Evolutionary conservation across 2,329 filamentous ascomycete species (phyloP).

Genomic region (Shiraia sp.): DNA sequence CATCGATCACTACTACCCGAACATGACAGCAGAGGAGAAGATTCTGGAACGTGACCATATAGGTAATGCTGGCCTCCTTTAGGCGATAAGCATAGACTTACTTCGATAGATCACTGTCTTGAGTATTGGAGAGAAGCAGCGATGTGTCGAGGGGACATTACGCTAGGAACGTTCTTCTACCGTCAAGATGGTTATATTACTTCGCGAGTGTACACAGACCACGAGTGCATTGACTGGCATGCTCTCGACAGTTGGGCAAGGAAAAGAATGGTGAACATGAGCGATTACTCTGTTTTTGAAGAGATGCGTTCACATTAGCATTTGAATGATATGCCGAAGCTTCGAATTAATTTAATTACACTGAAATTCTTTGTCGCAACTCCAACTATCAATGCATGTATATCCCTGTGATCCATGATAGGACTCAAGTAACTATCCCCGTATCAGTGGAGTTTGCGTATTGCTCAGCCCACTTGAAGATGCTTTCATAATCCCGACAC

Average conservation of each 20-base stretch:
- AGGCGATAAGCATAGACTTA: not conserved
- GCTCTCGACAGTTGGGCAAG: slow-evolving; percentile 2
- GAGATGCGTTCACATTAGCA: not conserved
- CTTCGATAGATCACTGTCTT: slow-evolving; percentile 12
- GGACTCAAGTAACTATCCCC: not conserved
- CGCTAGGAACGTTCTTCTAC: slow-evolving; percentile 4
- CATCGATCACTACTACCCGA: slow-evolving; percentile 5
- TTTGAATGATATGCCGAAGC: too few species aligned
- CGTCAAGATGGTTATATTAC: slow-evolving; percentile 1
- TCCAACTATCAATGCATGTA: too few species aligned
- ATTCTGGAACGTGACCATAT: slow-evolving; percentile 3
- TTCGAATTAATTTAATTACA: too few species aligned
- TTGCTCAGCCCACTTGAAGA: slow-evolving; percentile 8
- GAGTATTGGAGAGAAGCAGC: slow-evolving; percentile 9
- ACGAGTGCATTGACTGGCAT: slow-evolving; percentile 13
- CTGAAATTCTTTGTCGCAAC: too few species aligned
- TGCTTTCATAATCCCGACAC: slow-evolving; percentile 8
- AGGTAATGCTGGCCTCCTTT: slow-evolving; percentile 4
- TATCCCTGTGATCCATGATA: too few species aligned
- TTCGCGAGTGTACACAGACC: slow-evolving; percentile 2
- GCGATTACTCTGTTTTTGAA: slow-evolving; percentile 1
- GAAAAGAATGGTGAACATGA: slow-evolving; percentile 10
- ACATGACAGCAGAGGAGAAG: slow-evolving; percentile 5
- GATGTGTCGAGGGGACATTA: slow-evolving; percentile 10
- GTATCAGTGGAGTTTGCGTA: not conserved